phyloP scores from a whole-genome alignment of 202 grass and related monocot species.

The Brachypodium distachyon region DNA sequence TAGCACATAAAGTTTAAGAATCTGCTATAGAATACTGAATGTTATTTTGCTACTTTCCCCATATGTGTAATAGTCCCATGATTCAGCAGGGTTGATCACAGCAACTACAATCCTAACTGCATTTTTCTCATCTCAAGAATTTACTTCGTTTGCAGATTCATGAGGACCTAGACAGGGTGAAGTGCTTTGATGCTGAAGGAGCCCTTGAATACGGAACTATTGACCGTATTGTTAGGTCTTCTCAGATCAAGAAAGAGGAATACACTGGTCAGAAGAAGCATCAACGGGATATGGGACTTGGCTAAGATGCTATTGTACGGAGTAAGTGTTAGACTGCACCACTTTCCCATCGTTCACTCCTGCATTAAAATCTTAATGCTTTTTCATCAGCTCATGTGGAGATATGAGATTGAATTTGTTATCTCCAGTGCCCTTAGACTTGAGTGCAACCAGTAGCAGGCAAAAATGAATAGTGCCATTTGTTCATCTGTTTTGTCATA shows the following conservation, averaged over 20 bases:
- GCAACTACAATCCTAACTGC: neutral
- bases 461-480: neutral
- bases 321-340: neutral
- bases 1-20: neutral
- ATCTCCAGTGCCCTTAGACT: neutral
- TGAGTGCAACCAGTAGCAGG: neutral
- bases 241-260: conserved; percentile 58
- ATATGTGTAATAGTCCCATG: neutral
- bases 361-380: neutral
- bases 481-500: neutral
- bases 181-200: conserved; percentile 54
- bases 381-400: neutral
- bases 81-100: neutral
- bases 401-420: neutral
- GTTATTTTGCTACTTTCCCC: neutral
- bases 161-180: conserved; percentile 21
- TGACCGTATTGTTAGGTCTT: conserved; percentile 55
- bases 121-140: neutral
- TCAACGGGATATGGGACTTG: conserved; percentile 36
- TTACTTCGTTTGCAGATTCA: conserved; percentile 21
- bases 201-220: conserved; percentile 84
- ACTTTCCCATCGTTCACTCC: neutral
- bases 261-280: conserved; percentile 29
- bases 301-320: conserved; percentile 5
- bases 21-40: neutral